A percentile compares a stretch with the other conserved stretches of the same genome.
Conservation (phyloP, 2,329 filamentous ascomycete species). For the Sarocladium oryzae region DNA sequence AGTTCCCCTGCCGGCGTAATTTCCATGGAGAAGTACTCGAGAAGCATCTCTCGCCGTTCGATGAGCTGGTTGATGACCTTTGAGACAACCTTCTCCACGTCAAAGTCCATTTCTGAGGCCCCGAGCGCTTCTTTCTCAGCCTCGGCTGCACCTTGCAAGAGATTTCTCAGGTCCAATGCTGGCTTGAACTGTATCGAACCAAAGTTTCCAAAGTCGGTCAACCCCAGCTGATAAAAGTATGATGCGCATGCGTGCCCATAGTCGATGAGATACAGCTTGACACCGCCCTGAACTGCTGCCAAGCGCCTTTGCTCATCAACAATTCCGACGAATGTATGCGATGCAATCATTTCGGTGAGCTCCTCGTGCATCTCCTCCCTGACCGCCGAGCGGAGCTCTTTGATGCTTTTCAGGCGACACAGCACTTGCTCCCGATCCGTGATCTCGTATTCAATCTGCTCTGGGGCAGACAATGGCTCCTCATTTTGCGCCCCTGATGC, state of each 20-base stretch:
- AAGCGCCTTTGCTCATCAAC: conserved; percentile 83
- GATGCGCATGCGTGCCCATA: conserved; percentile 83
- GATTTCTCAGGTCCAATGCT: conserved; percentile 60
- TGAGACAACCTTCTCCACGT: conserved; percentile 59
- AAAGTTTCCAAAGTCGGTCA: conserved; percentile 95
- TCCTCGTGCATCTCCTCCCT: conserved; percentile 76
- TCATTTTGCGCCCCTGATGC: conserved; percentile 16
- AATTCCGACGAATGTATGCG: conserved; percentile 87
- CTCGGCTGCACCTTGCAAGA: conserved; percentile 68
- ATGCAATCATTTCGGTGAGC: conserved; percentile 79
- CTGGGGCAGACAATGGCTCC: conserved; percentile 30
- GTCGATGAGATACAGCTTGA: conserved; percentile 87
- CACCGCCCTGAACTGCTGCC: conserved; percentile 86
- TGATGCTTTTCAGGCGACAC: conserved; percentile 77
- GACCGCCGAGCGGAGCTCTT: conserved; percentile 74
- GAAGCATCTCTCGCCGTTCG: conserved; percentile 74
- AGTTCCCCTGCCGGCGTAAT: conserved; percentile 74
- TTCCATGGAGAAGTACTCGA: conserved; percentile 86
- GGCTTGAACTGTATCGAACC: conserved; percentile 76
- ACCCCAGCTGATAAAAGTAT: conserved; percentile 90
- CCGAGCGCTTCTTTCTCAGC: conserved; percentile 50
- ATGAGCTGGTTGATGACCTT: conserved; percentile 64
- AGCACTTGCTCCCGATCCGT: conserved; percentile 61
- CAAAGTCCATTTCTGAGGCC: conserved; percentile 48
- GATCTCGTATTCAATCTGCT: conserved; percentile 63